Evolutionary conservation across 2,329 filamentous ascomycete species (phyloP).

Genomic region (Aureobasidium zeae): DNA sequence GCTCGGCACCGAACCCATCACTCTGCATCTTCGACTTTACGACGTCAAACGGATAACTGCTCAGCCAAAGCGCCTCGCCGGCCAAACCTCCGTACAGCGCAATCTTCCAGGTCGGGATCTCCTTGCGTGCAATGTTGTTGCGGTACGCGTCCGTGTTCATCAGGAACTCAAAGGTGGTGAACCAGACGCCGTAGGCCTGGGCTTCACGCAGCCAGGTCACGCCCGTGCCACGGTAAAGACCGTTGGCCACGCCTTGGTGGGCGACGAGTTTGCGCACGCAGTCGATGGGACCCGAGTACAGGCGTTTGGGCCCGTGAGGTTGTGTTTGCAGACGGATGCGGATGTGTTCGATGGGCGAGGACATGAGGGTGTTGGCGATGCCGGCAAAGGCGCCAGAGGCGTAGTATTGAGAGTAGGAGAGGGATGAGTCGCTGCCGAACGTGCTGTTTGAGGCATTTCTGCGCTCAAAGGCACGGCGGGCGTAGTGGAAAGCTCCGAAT

Average conservation of each 20-base stretch:
- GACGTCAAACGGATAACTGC: constrained; percentile 91
- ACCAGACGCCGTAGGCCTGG: constrained; percentile 93
- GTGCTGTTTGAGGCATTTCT: constrained; percentile 48
- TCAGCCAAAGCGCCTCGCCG: constrained; percentile 87
- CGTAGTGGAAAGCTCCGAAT: constrained; percentile 93
- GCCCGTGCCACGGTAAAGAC: constrained; percentile 76
- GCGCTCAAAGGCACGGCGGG: constrained; percentile 74
- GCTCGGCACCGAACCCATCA: constrained; percentile 69
- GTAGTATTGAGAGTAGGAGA: constrained; percentile 83
- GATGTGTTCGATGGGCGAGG: constrained; percentile 90
- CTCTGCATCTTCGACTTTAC: constrained; percentile 99
- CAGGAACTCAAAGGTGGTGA: constrained; percentile 86
- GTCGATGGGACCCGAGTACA: constrained; percentile 81
- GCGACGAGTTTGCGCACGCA: constrained; percentile 76
- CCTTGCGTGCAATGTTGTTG: constrained; percentile 63
- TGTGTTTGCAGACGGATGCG: constrained; percentile 94
- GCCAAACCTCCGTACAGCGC: constrained; percentile 88
- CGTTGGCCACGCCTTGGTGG: constrained; percentile 58
- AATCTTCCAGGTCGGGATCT: constrained; percentile 76
- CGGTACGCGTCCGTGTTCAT: constrained; percentile 83
- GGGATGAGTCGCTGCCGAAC: constrained; percentile 34
- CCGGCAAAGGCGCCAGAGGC: constrained; percentile 85
- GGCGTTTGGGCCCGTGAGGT: constrained; percentile 67
- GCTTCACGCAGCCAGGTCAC: constrained; percentile 85
- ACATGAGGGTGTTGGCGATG: constrained; percentile 78